phyloP scores from a whole-genome alignment of 1,284 basidiomycete species.

The Polyporus tsugae region DNA sequence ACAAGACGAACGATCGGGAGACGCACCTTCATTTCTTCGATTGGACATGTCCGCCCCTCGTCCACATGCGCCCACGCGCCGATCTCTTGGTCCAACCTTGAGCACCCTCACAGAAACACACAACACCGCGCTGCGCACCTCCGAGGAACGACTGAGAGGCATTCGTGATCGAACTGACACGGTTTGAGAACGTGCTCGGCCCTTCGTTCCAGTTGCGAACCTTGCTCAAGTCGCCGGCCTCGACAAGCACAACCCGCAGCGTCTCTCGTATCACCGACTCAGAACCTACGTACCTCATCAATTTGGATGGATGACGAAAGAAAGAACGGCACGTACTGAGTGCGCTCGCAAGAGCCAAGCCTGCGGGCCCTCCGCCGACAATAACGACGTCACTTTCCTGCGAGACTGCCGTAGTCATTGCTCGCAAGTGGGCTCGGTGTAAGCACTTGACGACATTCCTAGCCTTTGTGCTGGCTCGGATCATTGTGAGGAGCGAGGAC shows the following conservation, averaged over 20 bases:
- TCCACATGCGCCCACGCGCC: constrained; percentile 88
- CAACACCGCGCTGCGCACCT: constrained; percentile 53
- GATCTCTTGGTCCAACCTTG: constrained; percentile 58
- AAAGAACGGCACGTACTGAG: constrained; percentile 64
- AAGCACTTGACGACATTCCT: not conserved
- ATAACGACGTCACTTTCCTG: constrained; percentile 85
- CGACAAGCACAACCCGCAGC: constrained; percentile 76
- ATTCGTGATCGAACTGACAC: constrained; percentile 90
- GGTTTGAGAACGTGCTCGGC: constrained; percentile 78
- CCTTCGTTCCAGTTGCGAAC: constrained; percentile 72
- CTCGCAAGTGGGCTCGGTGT: not conserved
- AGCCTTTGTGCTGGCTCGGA: not conserved
- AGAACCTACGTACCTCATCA: not conserved
- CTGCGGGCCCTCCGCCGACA: constrained; percentile 94
- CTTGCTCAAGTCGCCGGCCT: constrained; percentile 79
- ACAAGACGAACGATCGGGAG: constrained; percentile 4
- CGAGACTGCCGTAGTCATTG: not conserved
- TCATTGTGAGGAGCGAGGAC: not conserved
- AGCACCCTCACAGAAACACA: not conserved
- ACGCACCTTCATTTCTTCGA: constrained; percentile 87
- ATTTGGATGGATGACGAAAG: not conserved
- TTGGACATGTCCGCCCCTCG: constrained; percentile 67
- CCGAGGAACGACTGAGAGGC: constrained; percentile 79
- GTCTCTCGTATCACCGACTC: constrained; percentile 56
- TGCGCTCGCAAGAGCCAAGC: constrained; percentile 88